phyloP scores from a whole-genome alignment of 352 stramenopile genomes.

The Phytophthora brassicae region DNA sequence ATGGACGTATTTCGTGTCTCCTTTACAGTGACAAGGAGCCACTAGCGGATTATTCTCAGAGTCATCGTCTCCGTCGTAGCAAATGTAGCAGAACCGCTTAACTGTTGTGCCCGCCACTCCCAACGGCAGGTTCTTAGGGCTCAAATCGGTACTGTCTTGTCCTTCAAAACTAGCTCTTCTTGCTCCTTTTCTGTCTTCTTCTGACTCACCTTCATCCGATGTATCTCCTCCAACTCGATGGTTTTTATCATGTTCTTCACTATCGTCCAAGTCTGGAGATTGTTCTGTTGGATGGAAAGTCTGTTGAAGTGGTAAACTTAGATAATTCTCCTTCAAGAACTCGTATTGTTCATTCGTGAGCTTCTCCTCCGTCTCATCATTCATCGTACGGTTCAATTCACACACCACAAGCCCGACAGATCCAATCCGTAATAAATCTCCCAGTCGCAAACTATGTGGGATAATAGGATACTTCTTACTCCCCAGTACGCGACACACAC shows the following conservation, averaged over 20 bases:
- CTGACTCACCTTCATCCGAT: slow-evolving; percentile 76
- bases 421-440: slow-evolving; percentile 88
- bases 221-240: slow-evolving; percentile 55
- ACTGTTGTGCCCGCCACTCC: slow-evolving; percentile 44
- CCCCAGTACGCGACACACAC: slow-evolving; percentile 88
- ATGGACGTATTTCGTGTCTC: slow-evolving; percentile 92
- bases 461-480: slow-evolving; percentile 87
- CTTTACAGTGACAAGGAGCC: slow-evolving; percentile 90
- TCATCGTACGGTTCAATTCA: slow-evolving; percentile 79
- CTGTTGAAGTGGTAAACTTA: slow-evolving; percentile 80
- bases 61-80: slow-evolving; percentile 90
- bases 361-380: slow-evolving; percentile 68
- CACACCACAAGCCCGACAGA: slow-evolving; percentile 91
- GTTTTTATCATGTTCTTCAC: slow-evolving; percentile 36
- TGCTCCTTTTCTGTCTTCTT: slow-evolving; percentile 65
- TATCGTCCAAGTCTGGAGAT: slow-evolving; percentile 36
- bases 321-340: slow-evolving; percentile 88
- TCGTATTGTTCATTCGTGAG: slow-evolving; percentile 86
- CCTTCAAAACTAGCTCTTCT: slow-evolving; percentile 17
- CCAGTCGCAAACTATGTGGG: slow-evolving; percentile 71
- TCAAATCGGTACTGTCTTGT: slow-evolving; percentile 13
- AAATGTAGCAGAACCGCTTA: slow-evolving; percentile 92
- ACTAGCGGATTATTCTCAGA: slow-evolving; percentile 86
- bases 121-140: slow-evolving; percentile 33
- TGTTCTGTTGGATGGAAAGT: slow-evolving; percentile 71